phyloP scores from a whole-genome alignment of 305 asterid species.

The Fraxinus dipetala region DNA sequence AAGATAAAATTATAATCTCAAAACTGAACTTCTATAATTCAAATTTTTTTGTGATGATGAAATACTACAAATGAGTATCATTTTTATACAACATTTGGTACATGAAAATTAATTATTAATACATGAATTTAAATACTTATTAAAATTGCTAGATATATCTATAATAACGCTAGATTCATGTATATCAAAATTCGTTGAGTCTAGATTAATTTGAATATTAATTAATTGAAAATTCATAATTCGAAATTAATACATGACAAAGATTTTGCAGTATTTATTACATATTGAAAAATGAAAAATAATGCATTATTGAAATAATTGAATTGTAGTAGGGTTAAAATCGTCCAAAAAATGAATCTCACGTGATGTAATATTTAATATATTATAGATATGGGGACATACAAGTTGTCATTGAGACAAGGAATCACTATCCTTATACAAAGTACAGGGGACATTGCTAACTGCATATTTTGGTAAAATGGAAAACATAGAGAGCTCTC shows the following conservation, averaged over 20 bases:
- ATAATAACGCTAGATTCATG: too few relatives aligned
- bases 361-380: not conserved
- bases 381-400: not conserved
- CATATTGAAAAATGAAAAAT: not conserved
- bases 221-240: not conserved
- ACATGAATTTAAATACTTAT: not conserved
- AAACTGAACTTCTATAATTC: not conserved
- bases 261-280: too few relatives aligned
- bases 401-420: not conserved
- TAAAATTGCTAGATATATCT: too few relatives aligned
- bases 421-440: not conserved
- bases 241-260: not conserved
- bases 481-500: not conserved
- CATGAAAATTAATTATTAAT: not conserved
- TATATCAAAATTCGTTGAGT: not conserved
- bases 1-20: not conserved
- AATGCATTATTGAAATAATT: too few relatives aligned
- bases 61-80: not conserved
- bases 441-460: not conserved
- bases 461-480: not conserved
- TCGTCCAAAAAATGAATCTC: not conserved
- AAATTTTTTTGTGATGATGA: not conserved
- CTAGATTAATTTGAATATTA: not conserved
- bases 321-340: not conserved
- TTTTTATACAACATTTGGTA: not conserved